Percentiles rank a stretch among this genome's conserved stretches.
These are phyloP conservation scores for Lanmaoa rubissima DNA, from an alignment of 768 basidiomycete species.

Conservation along the genomic window DNA sequence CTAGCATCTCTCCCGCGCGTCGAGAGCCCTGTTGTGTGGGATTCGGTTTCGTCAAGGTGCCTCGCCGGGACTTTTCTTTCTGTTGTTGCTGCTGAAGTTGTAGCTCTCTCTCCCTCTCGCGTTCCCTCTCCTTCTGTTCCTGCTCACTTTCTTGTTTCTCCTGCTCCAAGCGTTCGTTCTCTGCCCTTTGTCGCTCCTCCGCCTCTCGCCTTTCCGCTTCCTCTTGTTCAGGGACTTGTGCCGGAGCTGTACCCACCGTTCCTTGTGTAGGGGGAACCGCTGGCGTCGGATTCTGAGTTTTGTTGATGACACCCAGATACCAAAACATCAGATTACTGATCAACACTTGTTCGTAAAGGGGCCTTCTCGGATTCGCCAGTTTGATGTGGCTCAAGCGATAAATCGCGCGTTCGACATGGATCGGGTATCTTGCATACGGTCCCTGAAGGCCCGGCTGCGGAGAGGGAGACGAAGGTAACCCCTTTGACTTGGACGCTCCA, in stretches of 20 bases:
- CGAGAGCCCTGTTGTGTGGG: constrained; percentile 46
- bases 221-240: constrained; percentile 34
- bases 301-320: constrained; percentile 98
- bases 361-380: constrained; percentile 92
- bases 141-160: constrained; percentile 57
- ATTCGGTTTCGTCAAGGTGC: constrained; percentile 67
- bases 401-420: constrained; percentile 97
- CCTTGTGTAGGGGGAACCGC: constrained; percentile 36
- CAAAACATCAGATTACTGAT: constrained; percentile 98
- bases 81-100: constrained; percentile 39
- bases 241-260: constrained; percentile 17
- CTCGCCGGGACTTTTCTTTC: constrained; percentile 39
- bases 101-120: constrained; percentile 28
- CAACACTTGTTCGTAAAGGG: constrained; percentile 94
- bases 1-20: constrained; percentile 80
- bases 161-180: constrained; percentile 45
- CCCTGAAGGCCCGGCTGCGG: constrained; percentile 43
- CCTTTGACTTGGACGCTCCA: constrained; percentile 78
- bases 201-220: constrained; percentile 39
- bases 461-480: constrained; percentile 57
- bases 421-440: constrained; percentile 82
- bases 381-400: constrained; percentile 98
- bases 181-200: constrained; percentile 39
- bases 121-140: constrained; percentile 41
- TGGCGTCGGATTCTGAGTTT: constrained; percentile 57